A percentile compares a stretch with the other conserved stretches of the same genome.
phyloP scores from a whole-genome alignment of 345 rosid species.

The Kandelia obovata region DNA sequence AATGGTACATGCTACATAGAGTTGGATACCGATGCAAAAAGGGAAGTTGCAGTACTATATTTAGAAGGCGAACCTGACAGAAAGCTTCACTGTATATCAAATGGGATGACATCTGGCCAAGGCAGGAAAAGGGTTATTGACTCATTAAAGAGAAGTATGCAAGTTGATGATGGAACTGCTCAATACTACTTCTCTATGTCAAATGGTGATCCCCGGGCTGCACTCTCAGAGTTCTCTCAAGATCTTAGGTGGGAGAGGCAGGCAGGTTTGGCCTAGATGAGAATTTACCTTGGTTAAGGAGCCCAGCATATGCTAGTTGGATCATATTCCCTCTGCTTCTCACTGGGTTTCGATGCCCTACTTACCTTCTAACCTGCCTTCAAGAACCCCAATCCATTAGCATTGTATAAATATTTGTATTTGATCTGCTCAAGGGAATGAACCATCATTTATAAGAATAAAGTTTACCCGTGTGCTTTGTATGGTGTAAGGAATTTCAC shows the following conservation, averaged over 20 bases:
- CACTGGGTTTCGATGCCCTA: too few species aligned
- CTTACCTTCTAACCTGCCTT: too few species aligned
- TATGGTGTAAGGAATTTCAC: too few species aligned
- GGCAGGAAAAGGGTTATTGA: constrained; percentile 62
- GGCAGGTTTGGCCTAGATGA: constrained; percentile 35
- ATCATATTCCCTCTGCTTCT: background rate
- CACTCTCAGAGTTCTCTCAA: constrained; percentile 59
- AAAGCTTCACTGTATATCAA: constrained; percentile 28
- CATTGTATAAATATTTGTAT: too few species aligned
- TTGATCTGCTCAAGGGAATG: too few species aligned
- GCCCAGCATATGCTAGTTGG: background rate
- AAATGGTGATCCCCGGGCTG: constrained; percentile 72
- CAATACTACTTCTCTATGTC: constrained; percentile 74
- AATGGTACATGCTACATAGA: constrained; percentile 73
- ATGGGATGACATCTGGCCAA: constrained; percentile 36
- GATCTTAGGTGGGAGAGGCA: constrained; percentile 79
- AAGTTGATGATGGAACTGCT: constrained; percentile 81
- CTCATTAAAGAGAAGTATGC: constrained; percentile 86
- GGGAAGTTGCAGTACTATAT: constrained; percentile 83
- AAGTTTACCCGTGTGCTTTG: too few species aligned
- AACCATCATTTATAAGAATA: too few species aligned
- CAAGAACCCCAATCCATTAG: too few species aligned
- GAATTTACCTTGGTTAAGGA: background rate
- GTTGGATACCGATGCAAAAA: constrained; percentile 61
- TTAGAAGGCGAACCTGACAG: constrained; percentile 53